Evolutionary conservation across 306 rosid species (phyloP).

Genomic region (Corylus americana): DNA sequence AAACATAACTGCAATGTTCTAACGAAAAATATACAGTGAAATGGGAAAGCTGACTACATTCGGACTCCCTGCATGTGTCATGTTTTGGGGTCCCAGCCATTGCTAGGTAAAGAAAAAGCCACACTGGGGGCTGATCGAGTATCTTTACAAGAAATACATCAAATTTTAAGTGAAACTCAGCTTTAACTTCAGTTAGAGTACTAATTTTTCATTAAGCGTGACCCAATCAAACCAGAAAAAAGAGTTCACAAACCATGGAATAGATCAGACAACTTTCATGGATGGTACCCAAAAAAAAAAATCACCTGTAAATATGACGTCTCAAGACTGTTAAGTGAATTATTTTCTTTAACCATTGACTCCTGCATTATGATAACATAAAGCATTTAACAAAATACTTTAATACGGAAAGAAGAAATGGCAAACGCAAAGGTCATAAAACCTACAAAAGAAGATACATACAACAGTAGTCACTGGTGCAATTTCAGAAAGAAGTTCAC

Average conservation of each 20-base stretch:
- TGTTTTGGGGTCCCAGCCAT: background rate
- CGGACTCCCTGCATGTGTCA: conserved; percentile 3
- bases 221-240: background rate
- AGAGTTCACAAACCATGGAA: background rate
- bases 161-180: background rate
- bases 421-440: conserved; percentile 1
- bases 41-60: background rate
- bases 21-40: conserved; percentile 19
- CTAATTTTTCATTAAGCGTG: background rate
- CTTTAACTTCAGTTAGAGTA: background rate
- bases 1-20: conserved; percentile 31
- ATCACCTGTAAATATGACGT: conserved; percentile 63
- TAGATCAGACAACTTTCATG: conserved; percentile 19
- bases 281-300: conserved; percentile 21
- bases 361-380: conserved; percentile 50
- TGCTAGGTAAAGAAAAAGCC: background rate
- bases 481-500: conserved; percentile 57
- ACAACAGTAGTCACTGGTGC: conserved; percentile 42
- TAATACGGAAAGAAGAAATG: conserved; percentile 14
- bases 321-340: conserved; percentile 40
- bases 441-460: conserved; percentile 24
- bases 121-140: background rate
- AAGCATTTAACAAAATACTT: conserved; percentile 8
- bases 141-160: background rate
- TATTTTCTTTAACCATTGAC: conserved; percentile 37